Conservation (phyloP, 352 stramenopile genomes). For the Globisporangium paddicum region DNA sequence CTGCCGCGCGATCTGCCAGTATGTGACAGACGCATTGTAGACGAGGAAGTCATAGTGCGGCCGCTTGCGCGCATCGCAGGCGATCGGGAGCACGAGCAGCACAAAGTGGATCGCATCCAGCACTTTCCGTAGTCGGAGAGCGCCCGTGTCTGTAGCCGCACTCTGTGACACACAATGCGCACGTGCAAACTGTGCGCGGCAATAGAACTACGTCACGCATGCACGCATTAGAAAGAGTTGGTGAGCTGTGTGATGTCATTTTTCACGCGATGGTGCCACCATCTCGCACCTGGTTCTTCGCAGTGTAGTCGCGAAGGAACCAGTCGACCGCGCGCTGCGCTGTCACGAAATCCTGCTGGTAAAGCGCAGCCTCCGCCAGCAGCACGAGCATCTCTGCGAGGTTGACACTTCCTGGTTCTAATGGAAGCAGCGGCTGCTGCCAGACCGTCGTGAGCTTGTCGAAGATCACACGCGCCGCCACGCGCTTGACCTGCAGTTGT, state of each 20-base stretch:
- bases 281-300: conserved; percentile 70
- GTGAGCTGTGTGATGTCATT: background rate
- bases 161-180: conserved; percentile 54
- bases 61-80: conserved; percentile 46
- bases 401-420: conserved; percentile 20
- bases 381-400: conserved; percentile 75
- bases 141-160: conserved; percentile 33
- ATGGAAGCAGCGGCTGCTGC: conserved; percentile 32
- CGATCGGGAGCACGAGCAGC: conserved; percentile 68
- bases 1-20: conserved; percentile 80
- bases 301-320: conserved; percentile 57
- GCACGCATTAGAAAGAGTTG: background rate
- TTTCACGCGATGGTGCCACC: background rate
- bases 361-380: conserved; percentile 60
- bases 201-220: conserved; percentile 65
- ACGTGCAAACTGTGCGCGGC: conserved; percentile 76
- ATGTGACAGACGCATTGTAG: conserved; percentile 88
- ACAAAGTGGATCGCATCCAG: conserved; percentile 77
- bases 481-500: conserved; percentile 6
- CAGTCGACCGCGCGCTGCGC: conserved; percentile 52
- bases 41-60: conserved; percentile 87
- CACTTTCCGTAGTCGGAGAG: conserved; percentile 37
- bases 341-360: conserved; percentile 60
- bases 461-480: conserved; percentile 32
- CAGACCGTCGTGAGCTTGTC: conserved; percentile 24